Evolutionary conservation across 768 basidiomycete genomes (phyloP).

Genomic region (Lentinula sp.): DNA sequence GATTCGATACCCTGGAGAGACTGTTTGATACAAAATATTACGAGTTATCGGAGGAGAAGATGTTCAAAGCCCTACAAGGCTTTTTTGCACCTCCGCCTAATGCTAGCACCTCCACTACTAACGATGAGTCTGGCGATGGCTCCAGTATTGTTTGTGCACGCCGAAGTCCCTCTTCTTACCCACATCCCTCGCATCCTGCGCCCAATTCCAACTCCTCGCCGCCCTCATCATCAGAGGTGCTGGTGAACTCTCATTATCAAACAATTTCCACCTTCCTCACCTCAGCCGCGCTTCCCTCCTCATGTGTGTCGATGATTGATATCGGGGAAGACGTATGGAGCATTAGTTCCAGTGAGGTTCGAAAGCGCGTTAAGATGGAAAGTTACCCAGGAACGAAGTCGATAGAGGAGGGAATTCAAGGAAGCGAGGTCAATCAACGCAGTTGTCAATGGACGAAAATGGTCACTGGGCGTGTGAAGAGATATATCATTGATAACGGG

Average conservation of each 20-base stretch:
- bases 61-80: constrained; percentile 46
- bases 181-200: not conserved
- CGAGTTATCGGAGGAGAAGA: constrained; percentile 31
- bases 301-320: constrained; percentile 53
- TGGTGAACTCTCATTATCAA: constrained; percentile 18
- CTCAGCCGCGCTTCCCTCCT: constrained; percentile 42
- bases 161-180: constrained; percentile 24
- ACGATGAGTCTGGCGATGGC: constrained; percentile 37
- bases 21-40: constrained; percentile 78
- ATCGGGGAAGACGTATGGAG: constrained; percentile 50
- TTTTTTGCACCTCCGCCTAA: constrained; percentile 44
- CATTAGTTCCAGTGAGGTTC: constrained; percentile 68
- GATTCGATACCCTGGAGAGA: constrained; percentile 81
- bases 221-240: constrained; percentile 3
- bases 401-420: not conserved
- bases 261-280: constrained; percentile 27
- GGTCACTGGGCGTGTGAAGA: constrained; percentile 38
- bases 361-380: constrained; percentile 32
- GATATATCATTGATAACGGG: constrained; percentile 43
- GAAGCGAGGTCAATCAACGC: no score
- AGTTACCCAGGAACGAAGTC: constrained; percentile 9
- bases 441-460: constrained; percentile 34
- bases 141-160: constrained; percentile 64
- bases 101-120: not conserved
- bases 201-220: not conserved